Evolutionary conservation across 1,139 yeast genomes (phyloP).

Genomic region (Magnusiomyces starmeri): DNA sequence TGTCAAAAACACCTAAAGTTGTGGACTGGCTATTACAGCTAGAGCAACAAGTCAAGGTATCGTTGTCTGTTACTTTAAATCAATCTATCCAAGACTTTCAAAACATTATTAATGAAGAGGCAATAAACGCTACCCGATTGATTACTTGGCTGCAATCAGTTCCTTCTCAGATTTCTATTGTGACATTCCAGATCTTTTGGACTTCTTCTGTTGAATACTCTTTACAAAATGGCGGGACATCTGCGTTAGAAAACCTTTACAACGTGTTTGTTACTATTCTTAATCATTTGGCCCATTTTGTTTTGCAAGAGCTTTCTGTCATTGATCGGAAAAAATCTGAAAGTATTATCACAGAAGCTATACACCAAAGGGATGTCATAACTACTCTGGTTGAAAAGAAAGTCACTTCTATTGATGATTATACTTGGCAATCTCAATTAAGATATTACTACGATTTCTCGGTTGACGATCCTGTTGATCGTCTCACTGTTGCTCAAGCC

Average conservation of each 20-base stretch:
- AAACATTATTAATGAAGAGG: constrained; percentile 16
- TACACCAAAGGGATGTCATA: constrained; percentile 51
- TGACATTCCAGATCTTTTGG: constrained; percentile 56
- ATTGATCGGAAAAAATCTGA: constrained; percentile 48
- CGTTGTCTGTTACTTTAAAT: constrained; percentile 40
- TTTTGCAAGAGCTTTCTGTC: constrained; percentile 29
- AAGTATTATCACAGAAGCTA: constrained; percentile 54
- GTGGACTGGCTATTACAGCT: constrained; percentile 60
- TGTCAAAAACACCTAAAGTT: constrained; percentile 40
- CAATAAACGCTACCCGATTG: constrained; percentile 18
- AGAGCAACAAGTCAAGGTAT: constrained; percentile 42
- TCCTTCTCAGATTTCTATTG: constrained; percentile 54
- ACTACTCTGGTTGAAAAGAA: constrained; percentile 24
- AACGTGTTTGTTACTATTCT: constrained; percentile 23
- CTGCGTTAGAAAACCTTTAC: constrained; percentile 15
- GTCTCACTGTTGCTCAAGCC: constrained; percentile 49
- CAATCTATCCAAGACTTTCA: constrained; percentile 28
- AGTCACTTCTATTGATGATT: constrained; percentile 24
- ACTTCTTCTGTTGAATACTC: constrained; percentile 40
- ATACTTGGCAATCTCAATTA: constrained; percentile 50
- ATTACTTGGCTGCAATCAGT: constrained; percentile 34
- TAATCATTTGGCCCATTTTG: constrained; percentile 29
- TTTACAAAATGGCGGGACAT: constrained; percentile 14
- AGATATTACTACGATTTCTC: constrained; percentile 39
- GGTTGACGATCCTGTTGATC: constrained; percentile 27